Evolutionary conservation across 2,329 filamentous ascomycete genomes (phyloP), one percentile per base, ranked within the genome.

Genomic region (Domatiomyces globalis): DNA sequence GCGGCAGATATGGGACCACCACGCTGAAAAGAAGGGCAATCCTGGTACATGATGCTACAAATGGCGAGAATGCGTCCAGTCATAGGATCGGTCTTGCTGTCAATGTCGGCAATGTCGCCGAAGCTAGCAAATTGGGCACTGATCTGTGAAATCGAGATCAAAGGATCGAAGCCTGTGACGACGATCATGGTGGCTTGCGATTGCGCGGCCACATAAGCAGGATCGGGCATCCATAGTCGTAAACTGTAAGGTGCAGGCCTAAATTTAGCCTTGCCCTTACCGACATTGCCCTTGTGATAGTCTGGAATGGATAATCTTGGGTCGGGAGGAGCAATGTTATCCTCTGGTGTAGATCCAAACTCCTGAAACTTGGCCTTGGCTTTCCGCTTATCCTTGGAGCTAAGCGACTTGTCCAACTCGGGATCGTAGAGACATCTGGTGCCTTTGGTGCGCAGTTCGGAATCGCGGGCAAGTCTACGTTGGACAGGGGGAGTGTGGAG

Each of bases 31-130:
- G 72, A 71, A 65, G 50, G 69, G 67, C 71, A 79, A 64, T 96
- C 90, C 62, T 84, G 82, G 67, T 94, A 98, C 53, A 84, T 82
- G 63, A 98, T 87, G 15, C 87, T 87, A 58, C 87, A 94, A 64
- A 98, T 89, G 10, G 92, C 92, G 10, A 98, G 77, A 64, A 94
- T 94, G 63, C 87, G 92, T 17, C 92, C 92, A 10, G 89, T 96
- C 52, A 89, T 84, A 7, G 92, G 92, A 67, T 98, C 88, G 62
- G 94, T 90, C 66, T 94, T 90, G 64, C 95, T 95, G 63, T 87
- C 88, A 61, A 94, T 84, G 63, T 89, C 85, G 45, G 84, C 84
- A 56, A 98, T 89, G 53, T 95, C 87, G 49, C 88, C 88, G 69
- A 85, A 94, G 2, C 78, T 80, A 17, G 83, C 79, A 65, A 94